A percentile compares a stretch with the other conserved stretches of the same genome.
These are phyloP conservation scores for Paratrypanosoma confusum DNA, from an alignment of 208 protist species.

Conservation along the genomic window DNA sequence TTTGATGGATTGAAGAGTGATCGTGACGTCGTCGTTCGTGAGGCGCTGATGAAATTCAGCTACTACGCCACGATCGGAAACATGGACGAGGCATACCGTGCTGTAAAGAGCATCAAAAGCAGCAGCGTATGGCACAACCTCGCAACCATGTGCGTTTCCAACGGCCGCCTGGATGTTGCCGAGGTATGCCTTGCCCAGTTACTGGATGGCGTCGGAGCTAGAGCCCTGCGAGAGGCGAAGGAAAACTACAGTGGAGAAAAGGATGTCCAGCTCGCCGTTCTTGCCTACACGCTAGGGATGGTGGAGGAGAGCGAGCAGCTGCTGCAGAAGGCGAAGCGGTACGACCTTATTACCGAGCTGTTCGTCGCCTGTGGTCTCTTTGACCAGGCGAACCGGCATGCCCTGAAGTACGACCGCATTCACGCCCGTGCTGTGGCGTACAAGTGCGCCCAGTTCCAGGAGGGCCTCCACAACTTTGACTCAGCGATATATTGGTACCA, in stretches of 20 bases:
- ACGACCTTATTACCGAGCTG: conserved; percentile 91
- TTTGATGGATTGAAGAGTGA: conserved; percentile 88
- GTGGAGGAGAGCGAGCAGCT: conserved; percentile 85
- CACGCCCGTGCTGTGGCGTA: conserved; percentile 88
- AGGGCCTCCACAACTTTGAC: conserved; percentile 87
- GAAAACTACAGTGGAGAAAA: conserved; percentile 76
- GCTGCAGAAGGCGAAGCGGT: conserved; percentile 67
- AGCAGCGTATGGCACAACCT: conserved; percentile 91
- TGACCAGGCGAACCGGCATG: conserved; percentile 86
- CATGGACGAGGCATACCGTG: conserved; percentile 96
- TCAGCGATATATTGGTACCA: conserved; percentile 88
- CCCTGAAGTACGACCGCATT: conserved; percentile 87
- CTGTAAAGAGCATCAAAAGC: conserved; percentile 92
- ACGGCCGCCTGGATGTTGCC: conserved; percentile 89
- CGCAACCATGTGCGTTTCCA: conserved; percentile 92
- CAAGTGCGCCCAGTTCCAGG: conserved; percentile 91
- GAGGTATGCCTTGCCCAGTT: conserved; percentile 92
- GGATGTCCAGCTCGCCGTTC: conserved; percentile 84
- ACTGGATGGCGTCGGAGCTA: conserved; percentile 83
- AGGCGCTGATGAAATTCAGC: conserved; percentile 93
- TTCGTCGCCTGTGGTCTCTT: conserved; percentile 90
- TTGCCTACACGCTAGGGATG: conserved; percentile 93
- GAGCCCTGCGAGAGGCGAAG: conserved; percentile 76
- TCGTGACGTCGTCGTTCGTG: conserved; percentile 73
- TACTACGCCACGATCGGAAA: conserved; percentile 94